Base-by-base conservation (phyloP, 352 stramenopile genomes). In the Pythium aphanidermatum region DNA sequence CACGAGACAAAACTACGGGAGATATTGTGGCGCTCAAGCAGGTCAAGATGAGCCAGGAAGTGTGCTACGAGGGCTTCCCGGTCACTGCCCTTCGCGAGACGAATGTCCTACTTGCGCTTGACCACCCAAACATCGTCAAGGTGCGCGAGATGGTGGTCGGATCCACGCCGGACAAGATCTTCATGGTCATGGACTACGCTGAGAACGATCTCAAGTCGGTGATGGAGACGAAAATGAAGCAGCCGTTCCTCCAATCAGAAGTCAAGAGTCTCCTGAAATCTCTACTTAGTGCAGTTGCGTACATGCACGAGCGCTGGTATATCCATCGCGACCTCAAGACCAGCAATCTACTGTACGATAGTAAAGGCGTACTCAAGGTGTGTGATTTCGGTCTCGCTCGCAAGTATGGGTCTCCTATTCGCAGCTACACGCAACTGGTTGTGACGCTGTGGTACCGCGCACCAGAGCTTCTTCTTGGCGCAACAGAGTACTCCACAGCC, bases 301-400 rank as follows among this genome's bases (percentile, higher is more conserved):
- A 89, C 62, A 97, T 98, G 69, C 96, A 99, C 62, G 60, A 77
- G 24, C 72, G 80, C 19, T 97, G 89, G 73, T 89, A 81, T 56
- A 83, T 99, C 25, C 96, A 99, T 63, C 86, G 96, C 13, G 96
- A 99, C 57, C 77, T 99, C 50, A 99, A 99, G 74, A 98, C 95
- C n/a, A 95, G 70, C 48, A 98, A 99, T 55, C 75, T 99, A 58
- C 63, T 99, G 5, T 97, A 98, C 46, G 90, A 95, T 58, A 76
- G 83, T 51, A 55, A 58, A 9, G 84, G 80, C 2, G 33, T 74
- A 6, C 63, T 95, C 17, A 92, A 92, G 39, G 68, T 95, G 6
- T 92, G 83, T 50, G 84, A 95, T 48, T 95, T 95, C 60, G 84
- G 84, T 2, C 69, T 94, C 17, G 75, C 79, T 14, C 64, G 84